Conservation (phyloP, 139 green algal genomes). For the Astrephomene gubernaculifera region DNA sequence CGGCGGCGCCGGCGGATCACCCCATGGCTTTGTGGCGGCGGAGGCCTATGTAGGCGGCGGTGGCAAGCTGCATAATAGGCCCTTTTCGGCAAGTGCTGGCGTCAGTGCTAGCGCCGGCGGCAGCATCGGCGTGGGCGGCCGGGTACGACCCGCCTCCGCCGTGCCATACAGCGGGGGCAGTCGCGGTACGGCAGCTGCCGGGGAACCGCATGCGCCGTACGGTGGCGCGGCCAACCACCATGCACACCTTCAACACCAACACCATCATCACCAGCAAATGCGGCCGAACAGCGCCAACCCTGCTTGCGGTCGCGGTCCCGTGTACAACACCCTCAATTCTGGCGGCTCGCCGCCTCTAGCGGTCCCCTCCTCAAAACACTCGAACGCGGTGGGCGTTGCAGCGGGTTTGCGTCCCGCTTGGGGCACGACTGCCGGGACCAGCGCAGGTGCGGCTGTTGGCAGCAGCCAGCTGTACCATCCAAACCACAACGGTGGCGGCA, state of each 20-base stretch:
- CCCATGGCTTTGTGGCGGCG: not conserved
- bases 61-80: not conserved
- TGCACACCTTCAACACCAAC: no score
- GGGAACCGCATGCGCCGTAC: no score
- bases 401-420: no score
- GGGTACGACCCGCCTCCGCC: not conserved
- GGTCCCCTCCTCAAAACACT: no score
- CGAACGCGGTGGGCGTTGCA: no score
- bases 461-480: not conserved
- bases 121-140: not conserved
- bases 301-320: no score
- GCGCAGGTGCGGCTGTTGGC: not conserved
- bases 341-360: no score
- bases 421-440: no score
- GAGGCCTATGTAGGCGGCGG: not conserved
- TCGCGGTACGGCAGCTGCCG: no score
- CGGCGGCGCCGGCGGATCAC: not conserved
- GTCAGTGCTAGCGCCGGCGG: not conserved
- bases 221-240: no score
- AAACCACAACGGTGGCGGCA: not conserved
- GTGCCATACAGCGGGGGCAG: constrained; percentile 22
- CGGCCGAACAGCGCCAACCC: constrained; percentile 26
- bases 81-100: not conserved
- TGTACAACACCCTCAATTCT: no score
- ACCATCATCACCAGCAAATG: no score